Base-by-base conservation (phyloP, 768 basidiomycete genomes). In the Boletus subcaerulescens region DNA sequence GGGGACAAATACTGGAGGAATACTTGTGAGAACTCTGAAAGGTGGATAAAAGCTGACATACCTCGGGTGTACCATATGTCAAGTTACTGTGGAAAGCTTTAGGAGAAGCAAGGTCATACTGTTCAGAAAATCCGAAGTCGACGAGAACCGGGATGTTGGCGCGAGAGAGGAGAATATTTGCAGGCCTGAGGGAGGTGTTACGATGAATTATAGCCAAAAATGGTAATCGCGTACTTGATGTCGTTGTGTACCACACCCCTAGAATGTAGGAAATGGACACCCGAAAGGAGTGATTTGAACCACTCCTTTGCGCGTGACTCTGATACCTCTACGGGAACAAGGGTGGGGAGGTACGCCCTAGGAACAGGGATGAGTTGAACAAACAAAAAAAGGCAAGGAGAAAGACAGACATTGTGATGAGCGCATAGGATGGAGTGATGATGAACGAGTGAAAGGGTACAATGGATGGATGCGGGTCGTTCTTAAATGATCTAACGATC, bases 91-190 rank as follows among this genome's bases (percentile, higher is more conserved):
- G 83, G 74, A 93, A 93, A 1, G 89, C 86, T 18, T 82, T 83
- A 17, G 75, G 68, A 0, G 84, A 82, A 1, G 73, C 69, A 41
- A 80, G 64, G 59, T 91, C 86, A 66, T 94, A 94, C 60, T 83
- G 84, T 65, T 96, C 91, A 2, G 96, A 93, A 62, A 98, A 99
- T 1, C 97, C 96, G 64, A 97, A 99, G 71, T 98, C 97, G 36
- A 97, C 89, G 4, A 98, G 81, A 4, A 97, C 89, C 1, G 93
- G 92, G 2, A 93, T 75, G 63, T 87, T 86, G 59, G 85, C 79
- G 51, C 74, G 72, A 1, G 90, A 89, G 44, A 99, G 77, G 3
- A 99, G 80, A 61, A 99, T 93, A 65, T 99, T 99, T 15, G 93
- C 91, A 1, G 93, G 93, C 63, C 92, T 95, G 59, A 14, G 10